phyloP scores from a whole-genome alignment of 352 stramenopile species.

The Globisporangium recalcitrans region DNA sequence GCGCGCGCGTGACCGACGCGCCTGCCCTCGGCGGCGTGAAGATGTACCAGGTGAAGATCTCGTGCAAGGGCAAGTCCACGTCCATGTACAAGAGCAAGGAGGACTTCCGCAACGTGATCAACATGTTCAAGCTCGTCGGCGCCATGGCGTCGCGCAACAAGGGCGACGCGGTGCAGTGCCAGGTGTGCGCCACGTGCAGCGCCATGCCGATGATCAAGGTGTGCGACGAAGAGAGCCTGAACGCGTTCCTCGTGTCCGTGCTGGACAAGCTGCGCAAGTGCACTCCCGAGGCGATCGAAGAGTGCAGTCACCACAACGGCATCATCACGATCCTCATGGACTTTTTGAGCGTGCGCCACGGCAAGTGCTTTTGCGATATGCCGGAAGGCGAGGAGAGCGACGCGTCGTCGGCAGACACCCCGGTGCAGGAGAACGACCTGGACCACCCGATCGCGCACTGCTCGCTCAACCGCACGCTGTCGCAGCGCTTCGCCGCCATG shows the following conservation, averaged over 20 bases:
- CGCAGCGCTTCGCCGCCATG: constrained; percentile 65
- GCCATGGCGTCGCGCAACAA: constrained; percentile 54
- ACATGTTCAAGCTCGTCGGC: constrained; percentile 77
- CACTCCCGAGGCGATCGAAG: constrained; percentile 32
- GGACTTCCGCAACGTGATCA: constrained; percentile 75
- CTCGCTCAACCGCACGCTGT: constrained; percentile 72
- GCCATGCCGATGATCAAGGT: constrained; percentile 31
- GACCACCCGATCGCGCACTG: constrained; percentile 66
- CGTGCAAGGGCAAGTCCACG: constrained; percentile 69
- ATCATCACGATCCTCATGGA: constrained; percentile 83
- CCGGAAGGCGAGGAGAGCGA: constrained; percentile 21
- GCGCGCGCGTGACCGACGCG: constrained; percentile 52
- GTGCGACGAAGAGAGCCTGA: constrained; percentile 50
- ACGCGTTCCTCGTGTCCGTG: constrained; percentile 48
- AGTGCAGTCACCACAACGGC: constrained; percentile 62
- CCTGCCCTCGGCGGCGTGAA: constrained; percentile 62
- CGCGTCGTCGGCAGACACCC: too few relatives aligned
- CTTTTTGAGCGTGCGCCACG: constrained; percentile 71
- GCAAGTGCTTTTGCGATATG: constrained; percentile 66
- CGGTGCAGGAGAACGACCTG: constrained; percentile 43
- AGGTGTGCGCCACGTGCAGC: constrained; percentile 51
- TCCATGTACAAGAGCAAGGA: constrained; percentile 82
- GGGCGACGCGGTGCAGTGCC: constrained; percentile 39
- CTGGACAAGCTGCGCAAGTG: constrained; percentile 55
- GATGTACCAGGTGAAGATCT: constrained; percentile 82